Percentiles rank a stretch among this genome's conserved stretches.
phyloP scores from a whole-genome alignment of 1,284 basidiomycete genomes.

The Fomitiporia mediterranea region DNA sequence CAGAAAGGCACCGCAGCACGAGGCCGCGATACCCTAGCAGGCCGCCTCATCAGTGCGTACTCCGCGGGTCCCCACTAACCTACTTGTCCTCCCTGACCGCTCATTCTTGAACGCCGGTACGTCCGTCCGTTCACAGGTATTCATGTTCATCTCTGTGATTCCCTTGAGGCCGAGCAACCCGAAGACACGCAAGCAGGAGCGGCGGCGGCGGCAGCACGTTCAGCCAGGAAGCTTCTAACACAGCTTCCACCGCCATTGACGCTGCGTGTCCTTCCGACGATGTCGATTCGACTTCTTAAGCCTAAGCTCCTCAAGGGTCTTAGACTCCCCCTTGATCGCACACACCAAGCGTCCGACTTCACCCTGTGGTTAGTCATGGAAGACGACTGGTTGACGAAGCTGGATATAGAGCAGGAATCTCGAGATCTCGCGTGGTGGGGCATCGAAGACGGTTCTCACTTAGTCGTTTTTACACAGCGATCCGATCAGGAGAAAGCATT shows the following conservation, averaged over 20 bases:
- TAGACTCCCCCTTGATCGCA: conserved; percentile 10
- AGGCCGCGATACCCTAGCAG: conserved; percentile 52
- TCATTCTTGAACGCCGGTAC: not conserved
- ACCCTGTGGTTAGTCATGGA: conserved; percentile 52
- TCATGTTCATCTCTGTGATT: conserved; percentile 2
- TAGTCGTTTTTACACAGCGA: conserved; percentile 34
- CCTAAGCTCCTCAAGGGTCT: conserved; percentile 48
- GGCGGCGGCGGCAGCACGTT: not conserved
- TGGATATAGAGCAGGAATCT: conserved; percentile 42
- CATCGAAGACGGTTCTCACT: conserved; percentile 52
- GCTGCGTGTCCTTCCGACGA: conserved; percentile 58
- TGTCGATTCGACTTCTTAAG: conserved; percentile 55
- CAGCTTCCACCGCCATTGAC: conserved; percentile 26
- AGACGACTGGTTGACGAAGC: conserved; percentile 39
- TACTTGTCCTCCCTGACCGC: conserved; percentile 5
- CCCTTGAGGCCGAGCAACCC: not conserved
- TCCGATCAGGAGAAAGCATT: conserved; percentile 21
- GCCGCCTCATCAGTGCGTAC: conserved; percentile 54
- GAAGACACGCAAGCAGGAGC: not conserved
- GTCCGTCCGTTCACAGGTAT: not conserved
- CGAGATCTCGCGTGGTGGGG: conserved; percentile 68
- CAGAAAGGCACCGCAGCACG: conserved; percentile 27
- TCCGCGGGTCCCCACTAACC: conserved; percentile 1
- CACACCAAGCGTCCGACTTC: not conserved
- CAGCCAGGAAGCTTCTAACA: not conserved